Evolutionary conservation across 441 rosid genomes (phyloP).

Genomic region (Pelargonium myrrhifolium): DNA sequence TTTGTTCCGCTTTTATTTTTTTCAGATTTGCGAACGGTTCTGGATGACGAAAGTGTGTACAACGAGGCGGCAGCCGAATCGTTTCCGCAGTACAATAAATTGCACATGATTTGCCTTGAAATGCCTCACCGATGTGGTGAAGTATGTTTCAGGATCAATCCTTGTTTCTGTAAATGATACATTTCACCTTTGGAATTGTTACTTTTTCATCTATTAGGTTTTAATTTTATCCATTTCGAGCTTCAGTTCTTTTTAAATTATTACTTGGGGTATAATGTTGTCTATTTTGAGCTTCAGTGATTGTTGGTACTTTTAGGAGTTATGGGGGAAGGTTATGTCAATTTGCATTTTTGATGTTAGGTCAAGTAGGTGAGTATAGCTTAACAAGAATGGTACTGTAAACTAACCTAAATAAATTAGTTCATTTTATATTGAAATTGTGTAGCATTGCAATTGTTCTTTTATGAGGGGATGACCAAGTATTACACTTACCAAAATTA

Average conservation of each 20-base stretch:
- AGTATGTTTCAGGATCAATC: slow-evolving; percentile 32
- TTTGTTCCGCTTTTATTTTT: slow-evolving; percentile 5
- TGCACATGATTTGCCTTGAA: slow-evolving; percentile 83
- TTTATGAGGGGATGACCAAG: too few relatives aligned
- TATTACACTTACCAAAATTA: too few relatives aligned
- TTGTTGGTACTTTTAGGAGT: neutral
- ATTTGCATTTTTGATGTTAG: neutral
- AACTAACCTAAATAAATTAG: neutral
- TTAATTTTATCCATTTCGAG: neutral
- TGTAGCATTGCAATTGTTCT: too few relatives aligned
- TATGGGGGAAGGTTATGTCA: neutral
- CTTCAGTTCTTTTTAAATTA: neutral
- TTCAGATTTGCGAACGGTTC: slow-evolving; percentile 69
- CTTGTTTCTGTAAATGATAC: neutral
- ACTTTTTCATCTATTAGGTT: neutral
- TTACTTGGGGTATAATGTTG: neutral
- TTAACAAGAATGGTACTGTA: too few relatives aligned
- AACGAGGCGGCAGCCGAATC: slow-evolving; percentile 73
- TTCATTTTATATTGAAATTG: neutral
- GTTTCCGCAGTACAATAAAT: slow-evolving; percentile 74
- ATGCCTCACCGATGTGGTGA: slow-evolving; percentile 61
- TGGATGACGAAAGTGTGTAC: slow-evolving; percentile 57
- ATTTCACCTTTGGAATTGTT: neutral
- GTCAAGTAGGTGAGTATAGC: neutral
- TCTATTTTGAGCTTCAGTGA: neutral